Base-by-base conservation (phyloP, 1,284 basidiomycete species). In the Pseudomicrostroma phylloplanum region DNA sequence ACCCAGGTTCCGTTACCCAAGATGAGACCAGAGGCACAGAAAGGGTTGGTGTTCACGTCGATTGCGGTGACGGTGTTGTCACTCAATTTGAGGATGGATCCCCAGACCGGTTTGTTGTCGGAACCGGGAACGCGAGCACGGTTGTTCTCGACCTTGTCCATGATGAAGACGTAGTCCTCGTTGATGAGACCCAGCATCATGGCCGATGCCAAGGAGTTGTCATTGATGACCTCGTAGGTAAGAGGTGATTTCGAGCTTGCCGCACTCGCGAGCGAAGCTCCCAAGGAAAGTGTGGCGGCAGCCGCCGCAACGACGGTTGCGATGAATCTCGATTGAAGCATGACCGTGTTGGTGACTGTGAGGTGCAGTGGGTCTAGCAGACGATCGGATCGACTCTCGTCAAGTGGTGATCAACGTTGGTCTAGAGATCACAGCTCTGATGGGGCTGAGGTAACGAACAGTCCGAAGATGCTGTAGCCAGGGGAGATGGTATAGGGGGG, bases 81-180 rank as follows among this genome's bases (percentile, higher is more conserved):
- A 2, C 56, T 51, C 17, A 77, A 60, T 19, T 65, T 66, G 55
- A 73, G 68, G 62, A 76, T 67, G 13, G 74, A 66, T 21, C 71
- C 74, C 77, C 77, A 78, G 2, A 71, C 68, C 13, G 71, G 74
- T 43, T 65, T 69, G 15, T 67, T 71, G n/a, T 69, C 63, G 13
- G 56, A 25, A 25, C 51, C 51, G 13, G 51, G 51, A 11, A 73
- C 59, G 21, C 55, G 53, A 15, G 55, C n/a, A 11, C 61, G 64
- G 68, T 81, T 81, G 67, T 77, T 74, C 65, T 81, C 80, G 12
- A 73, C 76, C 68, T 81, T 81, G 70, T 81, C 80, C 42, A 81
- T 68, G 51, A 81, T 80, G 60, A 79, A 78, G 43, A 80, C 76
- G 48, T 67, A 70, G 53, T 77, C 59, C 55, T 79, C 68, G 63